phyloP scores from a whole-genome alignment of 2,329 filamentous ascomycete species.

The Claviceps africana region DNA sequence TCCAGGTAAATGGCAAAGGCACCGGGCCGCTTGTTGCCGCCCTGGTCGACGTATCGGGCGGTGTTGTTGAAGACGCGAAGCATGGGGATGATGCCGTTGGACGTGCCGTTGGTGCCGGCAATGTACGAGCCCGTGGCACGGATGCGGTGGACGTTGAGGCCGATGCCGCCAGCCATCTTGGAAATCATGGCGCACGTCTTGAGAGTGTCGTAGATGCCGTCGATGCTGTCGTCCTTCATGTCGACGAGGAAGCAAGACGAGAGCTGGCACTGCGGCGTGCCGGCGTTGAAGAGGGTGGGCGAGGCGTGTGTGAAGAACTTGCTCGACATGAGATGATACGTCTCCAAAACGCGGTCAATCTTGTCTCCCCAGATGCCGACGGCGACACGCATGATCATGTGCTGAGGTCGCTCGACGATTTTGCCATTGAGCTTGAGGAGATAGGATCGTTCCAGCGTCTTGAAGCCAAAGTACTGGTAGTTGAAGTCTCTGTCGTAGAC shows the following conservation, averaged over 20 bases:
- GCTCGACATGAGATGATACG: conserved; percentile 97
- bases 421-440: conserved; percentile 90
- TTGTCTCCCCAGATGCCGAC: conserved; percentile 94
- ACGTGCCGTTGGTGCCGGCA: conserved; percentile 92
- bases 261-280: conserved; percentile 85
- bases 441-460: conserved; percentile 95
- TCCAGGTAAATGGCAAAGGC: conserved; percentile 98
- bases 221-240: conserved; percentile 99
- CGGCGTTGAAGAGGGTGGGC: conserved; percentile 94
- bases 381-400: conserved; percentile 99
- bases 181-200: conserved; percentile 99
- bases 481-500: conserved; percentile 99
- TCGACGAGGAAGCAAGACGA: conserved; percentile 98
- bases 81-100: conserved; percentile 95
- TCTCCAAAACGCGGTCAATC: conserved; percentile 89
- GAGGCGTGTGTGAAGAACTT: conserved; percentile 98
- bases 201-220: conserved; percentile 96
- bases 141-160: conserved; percentile 91
- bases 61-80: conserved; percentile 99
- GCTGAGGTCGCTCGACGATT: conserved; percentile 92
- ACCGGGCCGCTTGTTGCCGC: conserved; percentile 96
- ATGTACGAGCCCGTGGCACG: conserved; percentile 97
- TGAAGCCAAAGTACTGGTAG: conserved; percentile 99
- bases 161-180: conserved; percentile 97
- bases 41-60: conserved; percentile 94